Evolutionary conservation across 345 rosid genomes (phyloP).

Genomic region (Trapa bicornis): DNA sequence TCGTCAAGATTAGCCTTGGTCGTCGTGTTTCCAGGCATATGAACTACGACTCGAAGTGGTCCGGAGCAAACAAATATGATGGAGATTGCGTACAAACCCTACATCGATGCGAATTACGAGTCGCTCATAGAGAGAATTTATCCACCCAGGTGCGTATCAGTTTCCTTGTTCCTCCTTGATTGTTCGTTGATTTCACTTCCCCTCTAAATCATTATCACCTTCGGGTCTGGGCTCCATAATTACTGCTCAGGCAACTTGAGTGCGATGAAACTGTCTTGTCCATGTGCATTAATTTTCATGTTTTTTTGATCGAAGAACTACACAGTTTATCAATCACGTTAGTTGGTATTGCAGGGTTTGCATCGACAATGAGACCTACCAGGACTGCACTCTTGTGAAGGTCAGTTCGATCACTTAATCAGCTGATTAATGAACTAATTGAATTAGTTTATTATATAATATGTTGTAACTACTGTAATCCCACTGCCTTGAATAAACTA

Average conservation of each 20-base stretch:
- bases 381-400: constrained; percentile 80
- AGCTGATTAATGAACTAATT: background rate
- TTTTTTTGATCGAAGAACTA: background rate
- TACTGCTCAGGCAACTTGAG: too few relatives aligned
- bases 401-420: constrained; percentile 15
- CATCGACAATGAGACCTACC: constrained; percentile 62
- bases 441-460: too few relatives aligned
- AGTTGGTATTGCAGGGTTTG: constrained; percentile 43
- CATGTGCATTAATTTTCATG: too few relatives aligned
- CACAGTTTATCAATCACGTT: background rate
- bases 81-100: constrained; percentile 60
- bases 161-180: too few relatives aligned
- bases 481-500: background rate
- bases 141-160: constrained; percentile 47
- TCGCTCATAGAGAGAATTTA: constrained; percentile 72
- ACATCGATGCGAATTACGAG: constrained; percentile 61
- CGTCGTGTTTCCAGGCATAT: too few relatives aligned
- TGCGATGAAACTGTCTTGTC: too few relatives aligned
- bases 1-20: too few relatives aligned
- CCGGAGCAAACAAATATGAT: constrained; percentile 16
- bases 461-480: background rate
- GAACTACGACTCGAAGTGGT: too few relatives aligned
- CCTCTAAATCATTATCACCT: background rate
- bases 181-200: background rate
- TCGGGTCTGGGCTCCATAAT: too few relatives aligned